Conservation (phyloP, 768 basidiomycete genomes). For the Tephrocybe sp. region DNA sequence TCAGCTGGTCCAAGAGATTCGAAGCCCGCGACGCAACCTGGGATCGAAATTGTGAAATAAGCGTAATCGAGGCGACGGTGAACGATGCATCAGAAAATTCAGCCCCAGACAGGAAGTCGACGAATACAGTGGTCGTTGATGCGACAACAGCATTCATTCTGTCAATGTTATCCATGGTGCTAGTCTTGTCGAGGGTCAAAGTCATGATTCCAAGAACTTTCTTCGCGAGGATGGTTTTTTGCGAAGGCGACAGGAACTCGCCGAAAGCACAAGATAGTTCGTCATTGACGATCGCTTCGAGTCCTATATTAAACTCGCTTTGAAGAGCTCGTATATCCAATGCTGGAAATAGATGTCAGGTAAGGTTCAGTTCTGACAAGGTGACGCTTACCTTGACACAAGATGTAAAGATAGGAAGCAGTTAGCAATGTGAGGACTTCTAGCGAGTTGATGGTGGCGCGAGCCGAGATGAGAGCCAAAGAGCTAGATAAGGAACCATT, state of each 20-base stretch:
- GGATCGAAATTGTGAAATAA: slow-evolving; percentile 50
- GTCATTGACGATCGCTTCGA: slow-evolving; percentile 45
- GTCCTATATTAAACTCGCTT: slow-evolving; percentile 48
- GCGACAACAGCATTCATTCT: slow-evolving; percentile 64
- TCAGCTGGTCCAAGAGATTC: slow-evolving; percentile 43
- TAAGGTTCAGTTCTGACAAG: neutral
- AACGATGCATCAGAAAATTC: slow-evolving; percentile 30
- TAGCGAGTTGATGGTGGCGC: slow-evolving; percentile 66
- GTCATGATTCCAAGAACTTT: slow-evolving; percentile 42
- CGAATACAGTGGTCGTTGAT: slow-evolving; percentile 49
- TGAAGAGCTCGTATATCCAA: slow-evolving; percentile 78
- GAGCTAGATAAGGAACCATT: slow-evolving; percentile 30
- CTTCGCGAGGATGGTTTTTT: slow-evolving; percentile 28
- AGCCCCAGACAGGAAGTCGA: slow-evolving; percentile 42
- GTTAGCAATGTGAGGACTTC: slow-evolving; percentile 70
- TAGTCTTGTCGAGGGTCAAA: slow-evolving; percentile 61
- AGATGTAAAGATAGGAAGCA: slow-evolving; percentile 68
- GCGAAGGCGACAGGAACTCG: slow-evolving; percentile 27
- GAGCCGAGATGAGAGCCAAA: slow-evolving; percentile 69
- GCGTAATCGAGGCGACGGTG: slow-evolving; percentile 22
- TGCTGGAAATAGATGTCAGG: slow-evolving; percentile 36
- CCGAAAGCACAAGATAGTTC: slow-evolving; percentile 47
- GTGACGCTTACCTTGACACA: slow-evolving; percentile 55
- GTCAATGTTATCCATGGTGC: slow-evolving; percentile 64
- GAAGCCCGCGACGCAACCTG: slow-evolving; percentile 46